phyloP scores from a whole-genome alignment of 1,139 yeast species.

The Pichia sp. region DNA sequence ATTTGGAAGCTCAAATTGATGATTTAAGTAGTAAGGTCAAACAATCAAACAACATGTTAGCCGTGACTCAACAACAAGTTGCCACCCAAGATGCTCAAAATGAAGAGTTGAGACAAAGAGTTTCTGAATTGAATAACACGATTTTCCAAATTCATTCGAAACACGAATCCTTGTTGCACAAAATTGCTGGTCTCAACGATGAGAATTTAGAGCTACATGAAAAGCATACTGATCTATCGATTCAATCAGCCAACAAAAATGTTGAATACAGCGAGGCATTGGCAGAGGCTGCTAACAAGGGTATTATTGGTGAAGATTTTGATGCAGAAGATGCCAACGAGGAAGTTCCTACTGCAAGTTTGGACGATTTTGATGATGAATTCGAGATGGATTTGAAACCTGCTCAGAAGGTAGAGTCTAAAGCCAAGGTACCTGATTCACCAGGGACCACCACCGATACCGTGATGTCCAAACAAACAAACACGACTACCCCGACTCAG shows the following conservation, averaged over 20 bases:
- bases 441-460: background rate
- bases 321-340: constrained; percentile 17
- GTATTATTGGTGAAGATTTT: constrained; percentile 25
- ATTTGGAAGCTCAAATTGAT: constrained; percentile 54
- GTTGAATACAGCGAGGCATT: constrained; percentile 28
- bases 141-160: constrained; percentile 36
- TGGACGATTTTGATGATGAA: constrained; percentile 33
- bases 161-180: constrained; percentile 31
- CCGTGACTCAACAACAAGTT: constrained; percentile 67
- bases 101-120: constrained; percentile 43
- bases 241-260: constrained; percentile 33
- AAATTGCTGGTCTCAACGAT: constrained; percentile 36
- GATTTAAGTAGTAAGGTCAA: constrained; percentile 49
- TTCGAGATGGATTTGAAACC: constrained; percentile 13
- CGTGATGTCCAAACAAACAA: constrained; percentile 10
- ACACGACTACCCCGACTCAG: constrained; percentile 6
- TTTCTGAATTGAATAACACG: constrained; percentile 42
- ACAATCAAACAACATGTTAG: constrained; percentile 58
- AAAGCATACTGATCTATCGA: constrained; percentile 31
- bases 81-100: constrained; percentile 52
- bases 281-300: constrained; percentile 31
- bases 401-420: background rate
- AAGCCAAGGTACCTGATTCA: constrained; percentile 7
- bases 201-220: constrained; percentile 37
- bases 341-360: constrained; percentile 33